phyloP scores from a whole-genome alignment of 305 asterid species.

The Striga hermonthica region DNA sequence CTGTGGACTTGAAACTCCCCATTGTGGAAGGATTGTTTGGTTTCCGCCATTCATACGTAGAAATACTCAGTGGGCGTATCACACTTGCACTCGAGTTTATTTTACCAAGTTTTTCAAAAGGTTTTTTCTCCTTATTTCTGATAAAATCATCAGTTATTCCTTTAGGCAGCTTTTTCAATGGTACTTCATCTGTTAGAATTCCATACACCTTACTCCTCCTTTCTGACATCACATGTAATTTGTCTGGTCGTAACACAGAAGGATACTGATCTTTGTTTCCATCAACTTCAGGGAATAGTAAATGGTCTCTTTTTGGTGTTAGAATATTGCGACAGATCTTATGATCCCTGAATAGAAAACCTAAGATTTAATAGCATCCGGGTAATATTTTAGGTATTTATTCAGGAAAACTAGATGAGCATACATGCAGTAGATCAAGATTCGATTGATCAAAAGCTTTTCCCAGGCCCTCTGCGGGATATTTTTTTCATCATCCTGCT shows the following conservation, averaged over 20 bases:
- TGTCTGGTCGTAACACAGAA: slow-evolving; percentile 28
- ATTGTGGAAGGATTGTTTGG: slow-evolving; percentile 34
- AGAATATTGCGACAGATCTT: slow-evolving; percentile 41
- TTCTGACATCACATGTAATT: slow-evolving; percentile 32
- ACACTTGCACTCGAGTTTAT: slow-evolving; percentile 31
- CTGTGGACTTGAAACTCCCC: slow-evolving; percentile 33
- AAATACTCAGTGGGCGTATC: slow-evolving; percentile 23
- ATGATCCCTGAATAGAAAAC: slow-evolving; percentile 54
- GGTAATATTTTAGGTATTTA: slow-evolving; percentile 16
- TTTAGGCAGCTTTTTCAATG: slow-evolving; percentile 31
- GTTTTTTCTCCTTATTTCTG: slow-evolving; percentile 29
- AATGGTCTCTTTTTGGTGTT: slow-evolving; percentile 70
- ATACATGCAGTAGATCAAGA: slow-evolving; percentile 74
- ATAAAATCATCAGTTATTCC: slow-evolving; percentile 32
- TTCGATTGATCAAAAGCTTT: slow-evolving; percentile 49
- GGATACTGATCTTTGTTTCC: slow-evolving; percentile 33
- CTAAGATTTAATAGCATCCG: slow-evolving; percentile 20
- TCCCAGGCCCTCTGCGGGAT: slow-evolving; percentile 60
- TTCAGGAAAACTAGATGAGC: slow-evolving; percentile 30
- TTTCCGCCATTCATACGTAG: slow-evolving; percentile 26
- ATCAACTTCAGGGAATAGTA: slow-evolving; percentile 51
- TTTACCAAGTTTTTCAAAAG: slow-evolving; percentile 28
- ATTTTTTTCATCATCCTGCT: slow-evolving; percentile 34
- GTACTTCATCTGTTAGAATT: slow-evolving; percentile 34
- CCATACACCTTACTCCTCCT: slow-evolving; percentile 54